Evolutionary conservation across 352 stramenopile genomes (phyloP), one percentile per base, ranked within the genome.

Genomic region (Globisporangium echinulatum): DNA sequence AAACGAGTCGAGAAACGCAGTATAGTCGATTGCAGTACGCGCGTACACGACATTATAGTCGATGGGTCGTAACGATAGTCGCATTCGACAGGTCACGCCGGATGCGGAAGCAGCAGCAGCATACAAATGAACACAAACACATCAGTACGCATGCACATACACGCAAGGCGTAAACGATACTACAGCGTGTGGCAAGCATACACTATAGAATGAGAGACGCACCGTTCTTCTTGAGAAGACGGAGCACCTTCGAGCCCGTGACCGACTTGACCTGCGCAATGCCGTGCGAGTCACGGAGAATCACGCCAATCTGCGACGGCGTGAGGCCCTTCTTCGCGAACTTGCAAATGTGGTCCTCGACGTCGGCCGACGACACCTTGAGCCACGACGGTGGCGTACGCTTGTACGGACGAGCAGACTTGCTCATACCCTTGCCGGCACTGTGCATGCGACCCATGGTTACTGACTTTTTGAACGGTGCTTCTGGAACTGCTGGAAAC

Each of bases 301-400:
- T 98, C 64, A 99, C 97, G 86, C 97, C 97, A 74, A 99, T 99
- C 85, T 99, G 96, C 71, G 85, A 95, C 4, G 85, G 85, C 51
- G 87, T 94, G 17, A 99, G 82, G 75, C 97, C 97, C 88, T 99
- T 99, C 90, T 99, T 99, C 72, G 97, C 96, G 63, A 99, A 96
- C 85, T 99, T 99, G 96, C 97, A 99, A 58, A 99, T 97, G 67
- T 99, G 95, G 59, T 99, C 96, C 73, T 99, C 97, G 37, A 99
- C 96, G 72, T 99, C 96, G 57, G 92, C 79, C 43, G 94, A 43
- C 56, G 94, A 96, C 66, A 98, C 88, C 86, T 99, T 99, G 62
- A 98, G 86, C 97, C 97, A 99, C 68, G 96, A 98, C 52, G 97
- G 96, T 60, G 97, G 95, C 68, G 95, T 97, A 77, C 97, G 93